phyloP scores from a whole-genome alignment of 2,329 filamentous ascomycete species.

The Alternaria burnsii region DNA sequence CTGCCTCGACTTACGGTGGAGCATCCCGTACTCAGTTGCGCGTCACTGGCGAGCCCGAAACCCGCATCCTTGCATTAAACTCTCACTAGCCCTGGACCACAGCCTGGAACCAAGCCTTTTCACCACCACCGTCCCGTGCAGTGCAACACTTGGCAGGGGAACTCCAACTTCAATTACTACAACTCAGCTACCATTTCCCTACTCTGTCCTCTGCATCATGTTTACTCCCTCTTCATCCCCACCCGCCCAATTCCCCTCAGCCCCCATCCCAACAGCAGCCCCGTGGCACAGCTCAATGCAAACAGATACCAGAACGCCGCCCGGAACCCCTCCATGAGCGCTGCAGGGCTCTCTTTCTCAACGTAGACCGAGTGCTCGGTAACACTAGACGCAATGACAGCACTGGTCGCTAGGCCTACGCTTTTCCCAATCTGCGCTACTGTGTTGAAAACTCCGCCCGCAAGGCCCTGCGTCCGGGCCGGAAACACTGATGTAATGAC shows the following conservation, averaged over 20 bases:
- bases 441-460: slow-evolving; percentile 58
- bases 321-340: slow-evolving; percentile 53
- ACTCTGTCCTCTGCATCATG: neutral
- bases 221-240: slow-evolving; percentile 52
- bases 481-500: slow-evolving; percentile 56
- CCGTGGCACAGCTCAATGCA: slow-evolving; percentile 42
- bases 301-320: slow-evolving; percentile 57
- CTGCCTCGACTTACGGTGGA: slow-evolving; percentile 7
- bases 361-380: slow-evolving; percentile 30
- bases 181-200: neutral
- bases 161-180: neutral
- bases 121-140: neutral
- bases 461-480: slow-evolving; percentile 53
- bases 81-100: slow-evolving; percentile 1
- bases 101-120: neutral
- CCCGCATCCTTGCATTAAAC: neutral
- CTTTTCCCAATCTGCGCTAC: slow-evolving; percentile 55
- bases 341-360: slow-evolving; percentile 44
- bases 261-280: slow-evolving; percentile 50
- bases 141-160: slow-evolving; percentile 16
- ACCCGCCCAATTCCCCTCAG: slow-evolving; percentile 56
- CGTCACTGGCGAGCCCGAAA: slow-evolving; percentile 1
- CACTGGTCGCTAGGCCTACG: slow-evolving; percentile 51
- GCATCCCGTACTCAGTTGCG: slow-evolving; percentile 7
- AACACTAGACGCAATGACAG: slow-evolving; percentile 48